Evolutionary conservation across 768 basidiomycete species (phyloP), one percentile per base, ranked within the genome.

Genomic region (Leccinum truebloodii): DNA sequence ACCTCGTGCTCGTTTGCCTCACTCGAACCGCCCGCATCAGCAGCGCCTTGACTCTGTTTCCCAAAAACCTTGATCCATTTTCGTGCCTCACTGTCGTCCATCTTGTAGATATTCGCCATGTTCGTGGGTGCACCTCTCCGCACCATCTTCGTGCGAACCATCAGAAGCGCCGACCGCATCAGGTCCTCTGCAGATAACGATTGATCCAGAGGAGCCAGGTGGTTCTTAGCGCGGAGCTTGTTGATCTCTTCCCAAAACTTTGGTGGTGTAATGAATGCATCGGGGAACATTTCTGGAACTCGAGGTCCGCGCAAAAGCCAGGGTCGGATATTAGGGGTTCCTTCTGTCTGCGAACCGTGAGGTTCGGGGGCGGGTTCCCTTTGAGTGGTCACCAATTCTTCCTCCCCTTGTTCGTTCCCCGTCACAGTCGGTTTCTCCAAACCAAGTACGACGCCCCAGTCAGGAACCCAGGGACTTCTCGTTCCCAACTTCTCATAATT

Each of bases 381-480:
- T 65, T 92, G 89, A 1, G 89, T 83, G 1, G 86, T 71, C 30
- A 86, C 76, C 22, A 87, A 67, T 13, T 71, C 78, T n/a, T 71
- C 74, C 4, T 73, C 77, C 16, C 66, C 72, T 8, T 41, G 54
- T 20, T 32, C 50, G 12, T 10, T n/a, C 6, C 7, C 32, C 52
- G 34, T 34, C 13, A 16, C 60, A 46, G 28, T 58, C 59, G 34
- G 66, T 57, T 61, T 59, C 6, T 73, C 64, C 32, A 88, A 61
- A 3, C 87, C 86, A n/a, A 92, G 80, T n/a, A 90, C 77, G 24
- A 78, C 77, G 12, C 77, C 78, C 93, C 94, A 95, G 64, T 94
- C 87, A 2, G 89, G 81, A 52, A 75, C 76, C 87, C 89, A 98
- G 1, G 93, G 90, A 69, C 84, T 88, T 57, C 78, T 71, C 0